These are phyloP conservation scores for Podaxis sp. DNA, from an alignment of 768 basidiomycete species.

Conservation along the genomic window DNA sequence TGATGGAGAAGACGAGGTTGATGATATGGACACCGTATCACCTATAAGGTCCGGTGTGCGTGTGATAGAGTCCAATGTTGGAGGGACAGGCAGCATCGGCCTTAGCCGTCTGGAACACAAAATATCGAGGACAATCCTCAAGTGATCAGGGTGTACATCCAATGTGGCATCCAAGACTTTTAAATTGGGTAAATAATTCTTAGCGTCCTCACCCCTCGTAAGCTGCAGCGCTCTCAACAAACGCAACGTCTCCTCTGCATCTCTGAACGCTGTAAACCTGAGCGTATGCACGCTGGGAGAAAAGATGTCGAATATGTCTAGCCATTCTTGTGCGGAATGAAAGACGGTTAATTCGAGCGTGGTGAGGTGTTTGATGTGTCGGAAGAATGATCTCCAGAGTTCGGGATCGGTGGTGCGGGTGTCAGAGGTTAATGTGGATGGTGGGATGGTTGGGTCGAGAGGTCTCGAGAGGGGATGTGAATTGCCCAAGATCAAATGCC, in stretches of 20 bases:
- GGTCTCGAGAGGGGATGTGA: slow-evolving; percentile 3
- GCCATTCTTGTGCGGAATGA: not conserved
- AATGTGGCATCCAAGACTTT: not conserved
- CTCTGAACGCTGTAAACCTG: not conserved
- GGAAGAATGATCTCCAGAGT: slow-evolving; percentile 2
- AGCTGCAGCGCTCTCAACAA: not conserved
- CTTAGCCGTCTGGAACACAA: not conserved
- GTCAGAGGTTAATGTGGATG: not conserved
- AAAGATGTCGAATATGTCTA: slow-evolving; percentile 4
- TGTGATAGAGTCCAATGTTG: not conserved
- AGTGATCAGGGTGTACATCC: not conserved
- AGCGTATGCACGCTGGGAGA: not conserved
- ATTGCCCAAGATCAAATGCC: not conserved
- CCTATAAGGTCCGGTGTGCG: not conserved
- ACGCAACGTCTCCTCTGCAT: not conserved
- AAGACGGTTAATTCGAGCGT: slow-evolving; percentile 1
- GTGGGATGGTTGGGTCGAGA: not conserved
- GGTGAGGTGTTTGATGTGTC: not conserved
- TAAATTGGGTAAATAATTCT: slow-evolving; percentile 2
- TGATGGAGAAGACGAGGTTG: not conserved
- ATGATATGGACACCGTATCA: not conserved
- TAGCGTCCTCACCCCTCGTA: not conserved
- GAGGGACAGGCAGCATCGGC: not conserved
- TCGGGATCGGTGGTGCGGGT: not conserved
- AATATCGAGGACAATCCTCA: not conserved